Evolutionary conservation across 1,139 yeast genomes (phyloP), one percentile per base, ranked within the genome.

Genomic region (Taphrina populina): DNA sequence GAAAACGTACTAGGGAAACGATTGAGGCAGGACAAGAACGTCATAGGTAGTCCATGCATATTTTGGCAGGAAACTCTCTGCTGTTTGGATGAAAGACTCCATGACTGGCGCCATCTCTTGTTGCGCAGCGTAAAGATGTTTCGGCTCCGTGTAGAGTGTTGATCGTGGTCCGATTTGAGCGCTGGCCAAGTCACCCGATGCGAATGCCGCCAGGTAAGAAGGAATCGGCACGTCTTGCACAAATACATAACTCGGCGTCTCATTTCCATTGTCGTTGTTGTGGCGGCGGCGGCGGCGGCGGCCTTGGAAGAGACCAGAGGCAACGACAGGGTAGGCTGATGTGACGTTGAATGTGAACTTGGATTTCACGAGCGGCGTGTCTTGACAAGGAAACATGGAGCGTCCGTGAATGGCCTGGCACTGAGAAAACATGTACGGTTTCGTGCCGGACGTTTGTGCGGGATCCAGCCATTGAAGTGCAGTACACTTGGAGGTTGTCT

Each of bases 341-440:
- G 70, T 76, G 51, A 86, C 81, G 34, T 73, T 71, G 63, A 84
- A 81, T 15, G 73, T 70, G 67, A 77, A 85, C 0, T 82, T 74
- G 2, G 88, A 77, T 69, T 88, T 88, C 52, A 86, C 77, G 0
- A 94, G 78, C 2, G 96, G 96, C 0, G 96, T 88, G 69, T 88
- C 96, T 67, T 88, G 88, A 65, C 90, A 85, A 1, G 96, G 96
- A 71, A 84, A 83, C 64, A 88, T 75, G 21, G 95, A 81, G 67
- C 96, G 77, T 19, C 95, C 94, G 66, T 88, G 96, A 61, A 85
- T 87, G 32, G 96, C 88, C 71, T 88, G 95, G 67, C 95, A 81
- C 70, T 88, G 96, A 26, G 95, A 86, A 69, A 88, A 88, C 63
- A 88, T 76, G 68, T 87, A 85, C 2, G 95, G 94, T 36, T 71